A percentile compares a stretch with the other conserved stretches of the same genome.
Conservation (phyloP, 805 yeast genomes). For the Grigorovia transvaalensis region DNA sequence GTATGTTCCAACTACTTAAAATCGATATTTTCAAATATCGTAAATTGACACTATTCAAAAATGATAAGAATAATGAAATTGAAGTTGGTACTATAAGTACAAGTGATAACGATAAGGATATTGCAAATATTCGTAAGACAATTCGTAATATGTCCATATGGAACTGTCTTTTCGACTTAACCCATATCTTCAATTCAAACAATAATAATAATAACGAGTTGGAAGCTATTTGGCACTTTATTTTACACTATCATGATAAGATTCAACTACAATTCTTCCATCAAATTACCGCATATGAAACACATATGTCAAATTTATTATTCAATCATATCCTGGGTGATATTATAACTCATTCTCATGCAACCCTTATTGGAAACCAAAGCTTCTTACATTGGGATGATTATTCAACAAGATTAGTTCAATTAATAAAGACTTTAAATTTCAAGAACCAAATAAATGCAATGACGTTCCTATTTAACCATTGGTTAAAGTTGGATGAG, state of each 20-base stretch:
- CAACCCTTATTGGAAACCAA: not conserved
- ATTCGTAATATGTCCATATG: not conserved
- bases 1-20: conserved; percentile 10
- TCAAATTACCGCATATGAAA: conserved; percentile 22
- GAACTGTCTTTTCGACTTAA: not conserved
- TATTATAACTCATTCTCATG: conserved; percentile 14
- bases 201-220: not conserved
- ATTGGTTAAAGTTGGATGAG: not conserved
- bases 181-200: not conserved
- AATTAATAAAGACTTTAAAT: conserved; percentile 19
- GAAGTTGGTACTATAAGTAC: not conserved
- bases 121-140: not conserved
- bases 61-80: conserved; percentile 6
- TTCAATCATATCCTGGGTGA: conserved; percentile 21
- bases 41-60: conserved; percentile 3
- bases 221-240: not conserved
- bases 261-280: conserved; percentile 13
- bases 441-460: conserved; percentile 19
- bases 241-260: conserved; percentile 18
- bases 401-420: conserved; percentile 19
- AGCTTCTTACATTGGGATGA: conserved; percentile 17
- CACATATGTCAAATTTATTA: conserved; percentile 16
- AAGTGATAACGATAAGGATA: not conserved
- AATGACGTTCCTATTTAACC: conserved; percentile 19
- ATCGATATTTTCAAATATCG: conserved; percentile 11